Evolutionary conservation across 805 yeast genomes (phyloP).

Genomic region (Naumovozyma castellii): DNA sequence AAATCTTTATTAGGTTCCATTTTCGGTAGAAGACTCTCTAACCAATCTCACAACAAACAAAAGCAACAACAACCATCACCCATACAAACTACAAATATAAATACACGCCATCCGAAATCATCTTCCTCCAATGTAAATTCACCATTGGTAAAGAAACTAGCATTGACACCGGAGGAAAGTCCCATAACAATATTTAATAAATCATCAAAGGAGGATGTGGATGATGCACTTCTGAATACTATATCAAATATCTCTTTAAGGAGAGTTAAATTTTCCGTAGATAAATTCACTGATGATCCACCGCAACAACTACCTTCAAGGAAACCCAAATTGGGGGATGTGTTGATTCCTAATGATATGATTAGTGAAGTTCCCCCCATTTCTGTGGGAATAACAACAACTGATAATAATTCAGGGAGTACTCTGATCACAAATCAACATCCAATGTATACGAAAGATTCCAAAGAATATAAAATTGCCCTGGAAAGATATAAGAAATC

Average conservation of each 20-base stretch:
- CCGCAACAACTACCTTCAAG: slow-evolving; percentile 92
- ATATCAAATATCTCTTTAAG: slow-evolving; percentile 33
- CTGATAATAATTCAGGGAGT: slow-evolving; percentile 13
- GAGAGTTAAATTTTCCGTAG: slow-evolving; percentile 70
- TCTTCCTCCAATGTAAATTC: slow-evolving; percentile 3
- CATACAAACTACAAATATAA: neutral
- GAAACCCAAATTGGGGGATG: slow-evolving; percentile 72
- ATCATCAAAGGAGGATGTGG: too few relatives aligned
- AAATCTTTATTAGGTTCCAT: slow-evolving; percentile 18
- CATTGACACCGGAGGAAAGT: slow-evolving; percentile 1
- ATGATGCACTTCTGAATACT: neutral
- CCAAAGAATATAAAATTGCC: slow-evolving; percentile 44
- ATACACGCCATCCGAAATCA: neutral
- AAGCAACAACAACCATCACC: neutral
- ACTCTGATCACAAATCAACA: neutral
- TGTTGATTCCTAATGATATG: slow-evolving; percentile 59
- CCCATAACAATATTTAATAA: slow-evolving; percentile 1
- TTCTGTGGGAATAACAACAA: slow-evolving; percentile 57
- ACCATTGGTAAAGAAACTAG: neutral
- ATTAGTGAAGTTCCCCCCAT: slow-evolving; percentile 50
- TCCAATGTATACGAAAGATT: slow-evolving; percentile 24
- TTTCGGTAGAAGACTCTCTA: slow-evolving; percentile 16
- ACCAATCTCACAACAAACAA: neutral
- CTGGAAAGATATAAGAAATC: slow-evolving; percentile 49
- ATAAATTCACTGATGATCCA: slow-evolving; percentile 67